These are phyloP conservation scores for Sarcodon sp. DNA, from an alignment of 768 basidiomycete genomes.

Conservation along the genomic window DNA sequence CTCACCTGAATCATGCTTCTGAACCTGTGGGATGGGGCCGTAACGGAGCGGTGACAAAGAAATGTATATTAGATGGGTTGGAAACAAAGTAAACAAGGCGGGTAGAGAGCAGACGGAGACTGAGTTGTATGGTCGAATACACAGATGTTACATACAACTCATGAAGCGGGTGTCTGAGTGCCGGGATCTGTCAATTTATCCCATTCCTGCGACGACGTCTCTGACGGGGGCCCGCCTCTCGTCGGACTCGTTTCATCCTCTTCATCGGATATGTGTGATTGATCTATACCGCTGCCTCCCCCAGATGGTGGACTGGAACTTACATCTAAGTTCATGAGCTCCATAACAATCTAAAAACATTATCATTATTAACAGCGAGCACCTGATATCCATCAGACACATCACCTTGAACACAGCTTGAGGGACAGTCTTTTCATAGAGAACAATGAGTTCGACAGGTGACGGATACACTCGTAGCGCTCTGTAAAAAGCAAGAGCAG, in stretches of 20 bases:
- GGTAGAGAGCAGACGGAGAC: constrained; percentile 4
- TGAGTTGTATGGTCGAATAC: constrained; percentile 6
- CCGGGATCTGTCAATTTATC: constrained; percentile 75
- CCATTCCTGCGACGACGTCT: constrained; percentile 86
- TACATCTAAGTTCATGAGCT: constrained; percentile 82
- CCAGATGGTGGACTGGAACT: constrained; percentile 42
- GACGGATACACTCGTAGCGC: constrained; percentile 92
- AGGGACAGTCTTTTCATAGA: constrained; percentile 88
- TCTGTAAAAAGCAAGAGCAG: constrained; percentile 86
- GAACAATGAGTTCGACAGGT: constrained; percentile 87
- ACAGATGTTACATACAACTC: constrained; percentile 11
- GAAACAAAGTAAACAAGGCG: constrained; percentile 9
- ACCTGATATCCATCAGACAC: neutral
- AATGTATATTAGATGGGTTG: constrained; percentile 13
- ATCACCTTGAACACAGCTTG: constrained; percentile 65
- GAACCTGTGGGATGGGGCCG: constrained; percentile 31
- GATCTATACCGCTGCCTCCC: constrained; percentile 6
- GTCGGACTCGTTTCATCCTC: constrained; percentile 52
- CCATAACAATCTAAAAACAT: constrained; percentile 50
- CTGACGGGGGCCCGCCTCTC: constrained; percentile 63
- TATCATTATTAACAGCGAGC: neutral
- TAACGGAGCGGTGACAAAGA: constrained; percentile 9
- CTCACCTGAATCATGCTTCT: constrained; percentile 67
- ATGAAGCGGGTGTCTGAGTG: constrained; percentile 32
- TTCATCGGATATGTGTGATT: constrained; percentile 12